Evolutionary conservation across 805 yeast genomes (phyloP), one percentile per base, ranked within the genome.

Genomic region (Phaffomyces opuntiae): DNA sequence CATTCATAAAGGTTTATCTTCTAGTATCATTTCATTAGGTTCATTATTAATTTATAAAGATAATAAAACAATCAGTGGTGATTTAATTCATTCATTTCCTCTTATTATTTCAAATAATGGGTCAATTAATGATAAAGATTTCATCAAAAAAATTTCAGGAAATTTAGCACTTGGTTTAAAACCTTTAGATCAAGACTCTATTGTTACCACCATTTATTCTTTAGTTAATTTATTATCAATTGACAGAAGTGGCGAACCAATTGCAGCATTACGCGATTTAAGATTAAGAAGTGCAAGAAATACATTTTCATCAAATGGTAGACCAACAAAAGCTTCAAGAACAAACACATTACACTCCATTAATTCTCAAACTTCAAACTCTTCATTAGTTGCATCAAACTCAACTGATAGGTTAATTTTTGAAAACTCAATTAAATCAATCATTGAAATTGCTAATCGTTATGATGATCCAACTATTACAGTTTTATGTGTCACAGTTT

Each of bases 201-300:
- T 85, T 21, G 86, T 89, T 9, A 82, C 96, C 8, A 77, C 91
- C 1, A 80, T 93, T 43, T 93, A 93, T 64, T 81, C 95, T 0
- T 71, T 91, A 51, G 79, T 86, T 17, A 93, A 93, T 60, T 62
- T 85, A 48, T 65, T 91, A 31, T 76, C 82, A 43, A 76, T 72
- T 44, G 81, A 74, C 14, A 75, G 65, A 49, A 74, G 66, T 52
- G 73, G 63, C 43, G 60, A 59, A 42, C 69, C 59, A 44, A 67
- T 48, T 36, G 61, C 55, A 41, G 65, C 63, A 5, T 47, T 64
- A 19, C 64, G 64, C 44, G 69, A 65, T 37, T 56, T 69, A 35
- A 61, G 61, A 45, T 39, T 66, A 40, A 64, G 69, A 26, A 53
- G 60, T 19, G 53, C 60, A 7, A 55, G 62, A 49, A 46, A 53